phyloP scores from a whole-genome alignment of 306 rosid species.

The Cucurbita maxima region DNA sequence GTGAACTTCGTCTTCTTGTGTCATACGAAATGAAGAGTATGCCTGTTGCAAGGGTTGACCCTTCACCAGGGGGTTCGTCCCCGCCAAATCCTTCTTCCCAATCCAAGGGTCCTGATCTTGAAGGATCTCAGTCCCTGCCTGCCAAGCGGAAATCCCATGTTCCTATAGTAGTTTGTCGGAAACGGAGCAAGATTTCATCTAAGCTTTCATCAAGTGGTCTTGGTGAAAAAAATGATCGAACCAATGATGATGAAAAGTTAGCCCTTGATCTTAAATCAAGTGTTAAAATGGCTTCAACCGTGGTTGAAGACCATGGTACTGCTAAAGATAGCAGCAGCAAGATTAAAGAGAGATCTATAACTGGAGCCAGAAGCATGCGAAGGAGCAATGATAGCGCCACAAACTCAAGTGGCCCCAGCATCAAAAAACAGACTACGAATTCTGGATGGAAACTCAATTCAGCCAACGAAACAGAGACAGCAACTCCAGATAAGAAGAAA shows the following conservation, averaged over 20 bases:
- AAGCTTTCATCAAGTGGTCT: constrained; percentile 32
- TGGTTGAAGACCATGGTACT: constrained; percentile 24
- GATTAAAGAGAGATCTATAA: constrained; percentile 45
- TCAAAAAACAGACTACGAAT: constrained; percentile 28
- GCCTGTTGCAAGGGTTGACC: constrained; percentile 9
- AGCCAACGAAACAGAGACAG: constrained; percentile 14
- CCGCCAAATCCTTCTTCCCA: constrained; percentile 15
- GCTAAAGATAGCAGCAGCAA: constrained; percentile 17
- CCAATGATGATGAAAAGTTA: constrained; percentile 25
- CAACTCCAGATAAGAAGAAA: constrained; percentile 38
- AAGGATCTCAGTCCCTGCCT: constrained; percentile 34
- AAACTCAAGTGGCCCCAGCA: constrained; percentile 9
- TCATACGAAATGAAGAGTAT: constrained; percentile 22
- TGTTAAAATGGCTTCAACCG: constrained; percentile 16
- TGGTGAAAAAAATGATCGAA: constrained; percentile 28
- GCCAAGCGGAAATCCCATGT: constrained; percentile 39
- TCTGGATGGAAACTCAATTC: constrained; percentile 19
- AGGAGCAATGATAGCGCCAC: constrained; percentile 33
- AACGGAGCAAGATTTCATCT: constrained; percentile 34
- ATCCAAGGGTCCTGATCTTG: constrained; percentile 17
- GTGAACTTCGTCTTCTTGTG: constrained; percentile 28
- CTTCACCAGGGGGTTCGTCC: constrained; percentile 15
- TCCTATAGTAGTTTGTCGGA: constrained; percentile 71
- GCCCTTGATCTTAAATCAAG: constrained; percentile 28
- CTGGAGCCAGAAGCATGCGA: constrained; percentile 59